Evolutionary conservation across 2,329 filamentous ascomycete species (phyloP).

Genomic region (Teratosphaeria nubilosa): DNA sequence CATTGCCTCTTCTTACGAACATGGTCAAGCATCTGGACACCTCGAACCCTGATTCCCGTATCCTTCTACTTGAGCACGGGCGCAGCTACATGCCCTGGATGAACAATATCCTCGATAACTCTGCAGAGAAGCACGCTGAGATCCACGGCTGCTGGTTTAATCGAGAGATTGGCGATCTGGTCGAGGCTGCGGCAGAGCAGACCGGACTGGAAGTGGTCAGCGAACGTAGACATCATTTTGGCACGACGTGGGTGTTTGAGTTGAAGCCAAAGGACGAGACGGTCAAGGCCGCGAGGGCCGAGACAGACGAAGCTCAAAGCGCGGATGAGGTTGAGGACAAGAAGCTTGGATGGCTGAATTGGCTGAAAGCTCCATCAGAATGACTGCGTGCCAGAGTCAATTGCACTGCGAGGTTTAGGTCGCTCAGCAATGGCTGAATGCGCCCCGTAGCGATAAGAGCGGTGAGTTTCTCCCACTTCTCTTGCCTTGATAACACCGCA

Average conservation of each 20-base stretch:
- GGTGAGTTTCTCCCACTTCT: not conserved
- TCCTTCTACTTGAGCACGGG: slow-evolving; percentile 42
- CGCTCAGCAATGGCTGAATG: not conserved
- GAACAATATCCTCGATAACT: slow-evolving; percentile 36
- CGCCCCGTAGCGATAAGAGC: not conserved
- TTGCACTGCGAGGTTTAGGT: not conserved
- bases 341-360: not conserved
- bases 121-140: slow-evolving; percentile 38
- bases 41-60: slow-evolving; percentile 34
- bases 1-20: slow-evolving; percentile 34
- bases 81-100: slow-evolving; percentile 38
- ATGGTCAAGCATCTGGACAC: slow-evolving; percentile 29
- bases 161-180: slow-evolving; percentile 40
- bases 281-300: not conserved
- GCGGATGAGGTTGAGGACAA: not conserved
- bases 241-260: slow-evolving; percentile 41
- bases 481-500: not conserved
- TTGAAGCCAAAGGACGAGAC: slow-evolving; percentile 26
- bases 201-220: slow-evolving; percentile 38
- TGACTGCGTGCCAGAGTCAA: not conserved
- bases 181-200: slow-evolving; percentile 36
- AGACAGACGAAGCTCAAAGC: not conserved
- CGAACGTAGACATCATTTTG: slow-evolving; percentile 37
- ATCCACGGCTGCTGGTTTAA: slow-evolving; percentile 45
- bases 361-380: not conserved